Evolutionary conservation across 2,329 filamentous ascomycete species (phyloP).

Genomic region (Aspergillus nomiae): DNA sequence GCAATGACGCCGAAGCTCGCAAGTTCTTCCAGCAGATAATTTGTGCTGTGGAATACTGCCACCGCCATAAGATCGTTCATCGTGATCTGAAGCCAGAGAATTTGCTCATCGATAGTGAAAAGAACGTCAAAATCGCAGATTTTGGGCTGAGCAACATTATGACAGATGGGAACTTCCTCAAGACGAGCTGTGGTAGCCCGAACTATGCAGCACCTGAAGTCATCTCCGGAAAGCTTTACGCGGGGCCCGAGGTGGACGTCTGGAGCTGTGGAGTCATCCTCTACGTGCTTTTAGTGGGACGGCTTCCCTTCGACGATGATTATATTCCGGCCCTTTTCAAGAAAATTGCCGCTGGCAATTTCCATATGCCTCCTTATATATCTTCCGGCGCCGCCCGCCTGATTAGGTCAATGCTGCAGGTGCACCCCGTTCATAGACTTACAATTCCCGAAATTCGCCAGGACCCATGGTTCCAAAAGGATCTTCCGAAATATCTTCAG

Average conservation of each 20-base stretch:
- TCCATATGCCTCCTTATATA: slow-evolving; percentile 89
- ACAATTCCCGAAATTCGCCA: slow-evolving; percentile 91
- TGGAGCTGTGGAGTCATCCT: slow-evolving; percentile 69
- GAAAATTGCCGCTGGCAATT: slow-evolving; percentile 94
- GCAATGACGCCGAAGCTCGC: slow-evolving; percentile 88
- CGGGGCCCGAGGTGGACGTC: slow-evolving; percentile 95
- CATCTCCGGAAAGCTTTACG: slow-evolving; percentile 96
- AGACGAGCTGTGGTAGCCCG: slow-evolving; percentile 96
- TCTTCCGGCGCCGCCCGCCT: slow-evolving; percentile 72
- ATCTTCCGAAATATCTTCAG: slow-evolving; percentile 82
- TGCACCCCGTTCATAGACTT: slow-evolving; percentile 91
- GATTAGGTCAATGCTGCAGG: slow-evolving; percentile 91
- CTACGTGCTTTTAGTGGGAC: slow-evolving; percentile 65
- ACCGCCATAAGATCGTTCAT: slow-evolving; percentile 98
- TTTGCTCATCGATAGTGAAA: slow-evolving; percentile 86
- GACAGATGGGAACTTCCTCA: slow-evolving; percentile 98
- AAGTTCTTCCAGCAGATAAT: slow-evolving; percentile 99
- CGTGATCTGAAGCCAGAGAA: slow-evolving; percentile 98
- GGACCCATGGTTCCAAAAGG: slow-evolving; percentile 91
- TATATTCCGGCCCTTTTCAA: slow-evolving; percentile 97
- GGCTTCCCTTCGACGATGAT: slow-evolving; percentile 94
- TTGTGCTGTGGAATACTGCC: slow-evolving; percentile 97
- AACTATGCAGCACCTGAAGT: slow-evolving; percentile 98
- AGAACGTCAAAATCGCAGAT: slow-evolving; percentile 99
- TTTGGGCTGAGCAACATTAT: slow-evolving; percentile 99